Conservation (phyloP, 108 stramenopile genomes). For the Cyclostephanos invisitatus region DNA sequence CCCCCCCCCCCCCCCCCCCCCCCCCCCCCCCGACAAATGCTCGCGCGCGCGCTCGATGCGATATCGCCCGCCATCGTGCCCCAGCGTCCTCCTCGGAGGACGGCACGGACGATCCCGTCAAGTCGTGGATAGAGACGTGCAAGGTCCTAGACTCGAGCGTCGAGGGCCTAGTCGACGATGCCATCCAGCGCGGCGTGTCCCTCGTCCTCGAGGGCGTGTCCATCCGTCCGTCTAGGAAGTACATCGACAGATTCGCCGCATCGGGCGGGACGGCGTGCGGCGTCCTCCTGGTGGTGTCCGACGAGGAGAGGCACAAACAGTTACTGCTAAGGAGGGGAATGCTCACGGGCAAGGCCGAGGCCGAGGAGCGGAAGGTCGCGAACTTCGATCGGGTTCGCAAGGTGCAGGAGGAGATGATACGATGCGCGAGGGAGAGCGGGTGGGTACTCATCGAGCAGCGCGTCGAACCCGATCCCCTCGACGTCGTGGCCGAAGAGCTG, state of each 20-base stretch:
- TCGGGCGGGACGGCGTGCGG: conserved; percentile 54
- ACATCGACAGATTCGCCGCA: conserved; percentile 56
- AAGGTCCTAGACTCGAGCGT: conserved; percentile 53
- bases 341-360: conserved; percentile 49
- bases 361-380: conserved; percentile 51
- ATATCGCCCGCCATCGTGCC: no score
- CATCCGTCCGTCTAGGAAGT: conserved; percentile 48
- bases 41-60: not conserved
- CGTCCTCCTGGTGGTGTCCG: conserved; percentile 48
- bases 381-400: conserved; percentile 57
- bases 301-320: conserved; percentile 59
- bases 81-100: conserved; percentile 37
- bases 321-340: conserved; percentile 54
- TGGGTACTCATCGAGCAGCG: conserved; percentile 70
- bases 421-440: conserved; percentile 48
- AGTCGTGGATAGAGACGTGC: conserved; percentile 66
- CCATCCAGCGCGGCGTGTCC: conserved; percentile 54
- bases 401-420: conserved; percentile 74
- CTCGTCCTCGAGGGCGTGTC: conserved; percentile 71
- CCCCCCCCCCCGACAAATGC: no score
- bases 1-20: not conserved
- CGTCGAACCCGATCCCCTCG: conserved; percentile 57
- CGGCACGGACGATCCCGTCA: conserved; percentile 55
- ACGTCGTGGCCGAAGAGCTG: conserved; percentile 49
- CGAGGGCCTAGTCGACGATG: conserved; percentile 58